phyloP scores from a whole-genome alignment of 176 grass and related monocot species.

The Cenchrus purpureus region DNA sequence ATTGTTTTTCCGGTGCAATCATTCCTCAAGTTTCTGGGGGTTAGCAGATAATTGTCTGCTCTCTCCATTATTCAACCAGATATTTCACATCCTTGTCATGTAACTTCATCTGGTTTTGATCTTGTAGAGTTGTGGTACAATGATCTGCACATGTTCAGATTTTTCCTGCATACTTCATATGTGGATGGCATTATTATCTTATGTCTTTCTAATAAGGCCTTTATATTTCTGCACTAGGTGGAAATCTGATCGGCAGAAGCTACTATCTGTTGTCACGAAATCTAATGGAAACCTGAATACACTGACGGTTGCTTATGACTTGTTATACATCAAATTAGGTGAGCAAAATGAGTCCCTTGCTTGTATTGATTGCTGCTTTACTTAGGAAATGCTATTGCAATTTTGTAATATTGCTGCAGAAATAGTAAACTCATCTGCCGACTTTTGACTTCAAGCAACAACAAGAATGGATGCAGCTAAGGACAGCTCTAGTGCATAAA shows the following conservation, averaged over 20 bases:
- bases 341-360: slow-evolving; percentile 27
- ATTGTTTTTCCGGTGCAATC: not conserved
- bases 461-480: slow-evolving; percentile 8
- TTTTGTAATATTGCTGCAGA: not conserved
- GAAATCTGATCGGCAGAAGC: slow-evolving; percentile 17
- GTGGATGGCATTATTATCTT: not conserved
- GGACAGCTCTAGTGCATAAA: not conserved
- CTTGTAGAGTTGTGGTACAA: not conserved
- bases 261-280: slow-evolving; percentile 8
- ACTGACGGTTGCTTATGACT: not conserved
- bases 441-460: slow-evolving; percentile 26
- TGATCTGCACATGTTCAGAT: not conserved
- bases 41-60: slow-evolving; percentile 16
- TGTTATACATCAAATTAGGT: slow-evolving; percentile 1
- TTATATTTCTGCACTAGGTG: slow-evolving; percentile 4
- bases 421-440: slow-evolving; percentile 15
- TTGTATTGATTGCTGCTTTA: slow-evolving; percentile 1
- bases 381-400: slow-evolving; percentile 24
- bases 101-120: not conserved
- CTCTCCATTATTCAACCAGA: slow-evolving; percentile 26
- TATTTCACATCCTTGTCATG: not conserved
- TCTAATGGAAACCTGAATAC: slow-evolving; percentile 1
- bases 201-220: slow-evolving; percentile 13
- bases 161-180: not conserved
- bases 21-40: not conserved